Evolutionary conservation across 768 basidiomycete genomes (phyloP), one percentile per base, ranked within the genome.

Genomic region (Rhizopogon salebrosus): DNA sequence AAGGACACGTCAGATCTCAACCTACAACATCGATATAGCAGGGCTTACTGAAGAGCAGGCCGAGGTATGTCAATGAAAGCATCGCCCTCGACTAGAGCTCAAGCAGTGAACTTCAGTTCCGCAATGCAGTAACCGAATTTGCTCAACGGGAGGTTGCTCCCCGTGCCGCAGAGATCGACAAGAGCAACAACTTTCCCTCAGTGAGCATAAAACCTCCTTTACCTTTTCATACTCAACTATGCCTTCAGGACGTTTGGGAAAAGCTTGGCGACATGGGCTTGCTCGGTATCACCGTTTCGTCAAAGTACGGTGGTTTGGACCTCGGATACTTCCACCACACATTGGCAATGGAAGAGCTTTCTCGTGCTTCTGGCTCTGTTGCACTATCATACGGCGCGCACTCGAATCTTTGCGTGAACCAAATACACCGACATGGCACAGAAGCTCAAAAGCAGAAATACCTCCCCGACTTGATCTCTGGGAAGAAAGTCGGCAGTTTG

Each of bases 341-440:
- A 4, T 77, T 98, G 43, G 94, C 90, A 6, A 97, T 97, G 94
- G 95, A 98, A 72, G 91, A 91, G 56, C 73, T 98, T 51, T 95
- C 94, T 34, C 75, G 83, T 23, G 89, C 91, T 16, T 95, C 94
- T 6, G 95, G 92, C 31, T 93, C 92, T 4, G 88, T 98, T 24
- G 95, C 88, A 2, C 80, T 98, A 6, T 93, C 92, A 2, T 95
- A 95, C 54, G 92, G 90, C 50, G 91, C 92, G 29, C 92, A 95
- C 61, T 93, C 91, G 13, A 95, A 95, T 62, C 79, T 95, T 29
- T 95, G 92, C 58, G 82, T 86, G 29, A 89, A 89, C 66, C 88
- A 90, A 69, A 91, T 94, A 23, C 80, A 89, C 66, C 75, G 92
- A 24, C 88, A 92, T 62, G 92, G 91, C 18, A 93, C 89, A 34